These are phyloP conservation scores for Stipa capillata DNA, from an alignment of 176 grass and related monocot genomes.

Conservation along the genomic window DNA sequence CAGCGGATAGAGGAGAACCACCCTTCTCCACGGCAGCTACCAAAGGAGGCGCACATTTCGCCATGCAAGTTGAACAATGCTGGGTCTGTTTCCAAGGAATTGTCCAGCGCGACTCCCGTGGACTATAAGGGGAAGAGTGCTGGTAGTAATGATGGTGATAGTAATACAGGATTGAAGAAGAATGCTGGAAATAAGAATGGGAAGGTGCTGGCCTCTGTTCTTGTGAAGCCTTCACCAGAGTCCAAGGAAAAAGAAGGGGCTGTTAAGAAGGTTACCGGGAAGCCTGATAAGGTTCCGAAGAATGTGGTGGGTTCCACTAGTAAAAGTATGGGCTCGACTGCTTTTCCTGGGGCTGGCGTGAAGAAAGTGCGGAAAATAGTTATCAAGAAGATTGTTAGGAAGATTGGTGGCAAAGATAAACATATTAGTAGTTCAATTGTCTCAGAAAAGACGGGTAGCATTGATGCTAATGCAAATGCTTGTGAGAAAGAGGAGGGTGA, in stretches of 20 bases:
- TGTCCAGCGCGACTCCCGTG: constrained; percentile 12
- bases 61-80: constrained; percentile 31
- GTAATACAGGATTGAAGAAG: constrained; percentile 46
- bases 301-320: constrained; percentile 5
- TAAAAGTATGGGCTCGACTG: neutral
- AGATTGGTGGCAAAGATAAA: constrained; percentile 41
- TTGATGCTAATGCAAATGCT: constrained; percentile 23
- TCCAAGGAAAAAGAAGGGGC: constrained; percentile 33
- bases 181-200: constrained; percentile 42
- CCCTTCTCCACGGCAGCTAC: constrained; percentile 25
- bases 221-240: constrained; percentile 35
- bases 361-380: constrained; percentile 52
- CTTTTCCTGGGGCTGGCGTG: constrained; percentile 4
- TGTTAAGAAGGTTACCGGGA: constrained; percentile 27
- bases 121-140: constrained; percentile 32
- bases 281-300: constrained; percentile 21
- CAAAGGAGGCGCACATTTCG: constrained; percentile 35
- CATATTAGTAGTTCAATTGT: constrained; percentile 10
- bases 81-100: constrained; percentile 25
- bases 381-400: constrained; percentile 54
- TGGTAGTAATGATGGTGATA: constrained; percentile 34
- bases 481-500: constrained; percentile 53
- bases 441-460: constrained; percentile 33
- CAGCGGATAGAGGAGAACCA: constrained; percentile 72
- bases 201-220: constrained; percentile 35